Base-by-base conservation (phyloP, 2,329 filamentous ascomycete species). In the Talaromyces sp. region DNA sequence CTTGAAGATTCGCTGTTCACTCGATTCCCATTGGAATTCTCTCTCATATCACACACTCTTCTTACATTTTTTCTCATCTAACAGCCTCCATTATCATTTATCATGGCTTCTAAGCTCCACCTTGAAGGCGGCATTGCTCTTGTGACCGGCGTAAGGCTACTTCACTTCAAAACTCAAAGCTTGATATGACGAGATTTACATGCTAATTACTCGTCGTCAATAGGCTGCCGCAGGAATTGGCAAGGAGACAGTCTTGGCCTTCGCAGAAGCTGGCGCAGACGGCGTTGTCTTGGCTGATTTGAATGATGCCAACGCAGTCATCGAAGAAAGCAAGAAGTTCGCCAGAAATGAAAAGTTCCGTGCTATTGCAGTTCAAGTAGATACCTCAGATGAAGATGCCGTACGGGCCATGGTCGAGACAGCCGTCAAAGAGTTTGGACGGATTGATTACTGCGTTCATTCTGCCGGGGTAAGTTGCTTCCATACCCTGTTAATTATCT, bases 371-470 rank as follows among this genome's bases (percentile, higher is more conserved):
- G 13, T 56, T 13, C 35, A 56, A 28, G 21, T 48, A 15, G 31
- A 56, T 25, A 33, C 48, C 13, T 37, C 41, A 31, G 35, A 56
- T 17, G 53, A 43, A 19, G n/a, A 56, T 5, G 11, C 33, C 13
- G 53, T 56, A 9, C 41, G 25, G 22, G 36, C 35, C 41, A 56
- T 56, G 53, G 53, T 56, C 21, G 53, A 56, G 21, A 37, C n/a
- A 28, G 53, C 25, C 17, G 40, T 56, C n/a, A 43, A 43, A 3
- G 41, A 56, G 39, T 56, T 56, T 48, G 53, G 53, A 9, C 41
- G 53, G 9, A 33, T 56, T 28, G 53, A 56, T 43, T 56, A 56
- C 36, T 48, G 41, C 13, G 53, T 56, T 25, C 35, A 56, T 28
- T 36, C 41, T 19, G 53, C 53, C 7, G 53, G 53, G 21, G 53